Base-by-base conservation (phyloP, 108 stramenopile genomes). In the Stephanodiscus triporus region DNA sequence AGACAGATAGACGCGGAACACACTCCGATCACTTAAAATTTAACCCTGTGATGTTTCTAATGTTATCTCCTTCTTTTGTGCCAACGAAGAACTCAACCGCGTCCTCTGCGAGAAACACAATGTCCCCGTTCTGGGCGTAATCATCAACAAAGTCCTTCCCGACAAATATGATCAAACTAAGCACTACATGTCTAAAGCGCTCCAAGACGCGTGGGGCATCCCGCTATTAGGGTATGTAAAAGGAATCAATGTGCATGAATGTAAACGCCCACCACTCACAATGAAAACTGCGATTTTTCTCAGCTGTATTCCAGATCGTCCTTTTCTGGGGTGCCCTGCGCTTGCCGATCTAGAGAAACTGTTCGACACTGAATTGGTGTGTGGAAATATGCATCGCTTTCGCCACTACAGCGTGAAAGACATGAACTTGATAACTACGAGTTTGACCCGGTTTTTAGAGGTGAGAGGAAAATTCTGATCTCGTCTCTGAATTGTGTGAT, bases 101-200 rank as follows among this genome's bases (percentile, higher is more conserved):
- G 82, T 87, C 43, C 70, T 98, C 45, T 97, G 96, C 72, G 68
- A 94, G 63, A 75, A 92, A 13, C 74, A 93, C 71, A 86, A 93
- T 74, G 98, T 97, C 0, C 81, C 78, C 3, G 86, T 98, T 47
- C 88, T 92, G 4, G 98, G 97, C 23, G 97, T 98, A 9, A 82
- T 98, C 27, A 86, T 98, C 64, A 98, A 98, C 82, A 97, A 98
- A 75, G 98, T 97, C n/a, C 69, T 86, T n/a, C 92, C 85, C 8
- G 93, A 93, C 56, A 95, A 95, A 75, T 88, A 89, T 42, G 95
- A 95, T 49, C 93, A 95, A 78, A 94, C 93, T 8, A 90, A 89
- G 62, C 72, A 89, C 40, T 95, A 92, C 81, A 87, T 94, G 85
- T 53, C 43, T 4, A 86, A 87, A 67, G 91, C 91, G 23, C 70